A percentile compares a stretch with the other conserved stretches of the same genome.
Evolutionary conservation across 2,329 filamentous ascomycete genomes (phyloP).

Genomic region (Colletotrichum orchidophilum): DNA sequence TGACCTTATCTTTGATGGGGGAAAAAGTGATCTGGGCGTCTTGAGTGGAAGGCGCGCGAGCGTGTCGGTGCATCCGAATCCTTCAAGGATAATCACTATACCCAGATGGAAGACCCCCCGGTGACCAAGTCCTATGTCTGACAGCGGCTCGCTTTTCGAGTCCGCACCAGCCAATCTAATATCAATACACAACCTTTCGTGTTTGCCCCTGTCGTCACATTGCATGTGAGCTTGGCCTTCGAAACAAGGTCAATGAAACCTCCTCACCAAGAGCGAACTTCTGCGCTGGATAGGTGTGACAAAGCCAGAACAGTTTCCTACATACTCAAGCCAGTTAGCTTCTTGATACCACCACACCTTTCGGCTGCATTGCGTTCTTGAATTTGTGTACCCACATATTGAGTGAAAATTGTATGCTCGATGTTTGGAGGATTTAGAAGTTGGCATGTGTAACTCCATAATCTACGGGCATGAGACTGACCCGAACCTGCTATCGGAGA

Average conservation of each 20-base stretch:
- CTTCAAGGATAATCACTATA: not conserved
- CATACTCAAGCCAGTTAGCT: not conserved
- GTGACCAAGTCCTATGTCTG: not conserved
- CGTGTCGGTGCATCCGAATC: not conserved
- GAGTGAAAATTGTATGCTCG: not conserved
- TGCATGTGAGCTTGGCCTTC: not conserved
- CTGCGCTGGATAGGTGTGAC: not conserved
- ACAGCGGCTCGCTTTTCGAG: not conserved
- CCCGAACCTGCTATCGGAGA: not conserved
- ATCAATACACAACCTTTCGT: not conserved
- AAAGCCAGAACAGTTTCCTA: not conserved
- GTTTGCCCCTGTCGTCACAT: not conserved
- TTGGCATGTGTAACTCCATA: not conserved
- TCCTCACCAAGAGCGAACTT: not conserved
- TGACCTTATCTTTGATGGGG: conserved; percentile 1
- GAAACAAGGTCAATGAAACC: not conserved
- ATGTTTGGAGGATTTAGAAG: not conserved
- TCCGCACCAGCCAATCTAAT: not conserved
- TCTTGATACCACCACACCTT: not conserved
- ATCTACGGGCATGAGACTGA: not conserved
- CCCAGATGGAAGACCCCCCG: not conserved
- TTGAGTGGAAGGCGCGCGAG: not conserved
- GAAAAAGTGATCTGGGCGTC: not conserved
- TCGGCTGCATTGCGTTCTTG: not conserved
- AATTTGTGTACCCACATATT: not conserved